Percentiles rank a stretch among this genome's conserved stretches.
Conservation (phyloP, 1,284 basidiomycete genomes). For the Trichosporon faecale region DNA sequence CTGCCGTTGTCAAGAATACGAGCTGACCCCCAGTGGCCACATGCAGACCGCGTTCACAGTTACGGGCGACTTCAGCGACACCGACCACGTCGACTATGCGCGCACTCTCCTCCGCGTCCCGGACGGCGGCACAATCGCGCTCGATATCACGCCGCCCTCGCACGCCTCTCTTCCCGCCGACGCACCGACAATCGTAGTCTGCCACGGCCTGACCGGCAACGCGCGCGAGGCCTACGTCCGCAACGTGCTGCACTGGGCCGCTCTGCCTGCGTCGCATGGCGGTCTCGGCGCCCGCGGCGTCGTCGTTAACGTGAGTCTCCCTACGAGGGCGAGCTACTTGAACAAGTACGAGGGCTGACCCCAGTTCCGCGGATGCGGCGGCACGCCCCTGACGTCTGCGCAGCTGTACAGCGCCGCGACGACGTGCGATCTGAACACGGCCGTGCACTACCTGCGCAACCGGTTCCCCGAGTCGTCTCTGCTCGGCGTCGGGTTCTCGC, state of each 20-base stretch:
- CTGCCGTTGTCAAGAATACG: too few relatives aligned
- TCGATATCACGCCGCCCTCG: constrained; percentile 53
- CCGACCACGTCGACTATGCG: constrained; percentile 67
- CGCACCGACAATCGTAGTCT: constrained; percentile 72
- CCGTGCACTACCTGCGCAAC: constrained; percentile 70
- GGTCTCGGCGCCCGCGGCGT: constrained; percentile 83
- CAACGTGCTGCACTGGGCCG: constrained; percentile 68
- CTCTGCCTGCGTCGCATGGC: constrained; percentile 63
- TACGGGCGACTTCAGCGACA: constrained; percentile 62
- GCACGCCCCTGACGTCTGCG: constrained; percentile 65
- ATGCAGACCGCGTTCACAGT: constrained; percentile 54
- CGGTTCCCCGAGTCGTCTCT: constrained; percentile 76
- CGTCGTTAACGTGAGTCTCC: constrained; percentile 64
- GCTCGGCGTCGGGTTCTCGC: constrained; percentile 85
- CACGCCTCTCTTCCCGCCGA: constrained; percentile 59
- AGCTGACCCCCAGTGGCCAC: constrained; percentile 45
- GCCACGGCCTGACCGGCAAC: constrained; percentile 82
- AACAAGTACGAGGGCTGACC: too few relatives aligned
- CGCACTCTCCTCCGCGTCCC: constrained; percentile 62
- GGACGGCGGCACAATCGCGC: constrained; percentile 67
- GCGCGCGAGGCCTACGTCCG: constrained; percentile 86
- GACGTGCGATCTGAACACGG: constrained; percentile 80
- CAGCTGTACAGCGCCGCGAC: constrained; percentile 78
- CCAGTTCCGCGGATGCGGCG: constrained; percentile 82
- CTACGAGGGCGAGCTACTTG: too few relatives aligned